Base-by-base conservation (phyloP, 768 basidiomycete genomes). In the Chalciporus piperatus region DNA sequence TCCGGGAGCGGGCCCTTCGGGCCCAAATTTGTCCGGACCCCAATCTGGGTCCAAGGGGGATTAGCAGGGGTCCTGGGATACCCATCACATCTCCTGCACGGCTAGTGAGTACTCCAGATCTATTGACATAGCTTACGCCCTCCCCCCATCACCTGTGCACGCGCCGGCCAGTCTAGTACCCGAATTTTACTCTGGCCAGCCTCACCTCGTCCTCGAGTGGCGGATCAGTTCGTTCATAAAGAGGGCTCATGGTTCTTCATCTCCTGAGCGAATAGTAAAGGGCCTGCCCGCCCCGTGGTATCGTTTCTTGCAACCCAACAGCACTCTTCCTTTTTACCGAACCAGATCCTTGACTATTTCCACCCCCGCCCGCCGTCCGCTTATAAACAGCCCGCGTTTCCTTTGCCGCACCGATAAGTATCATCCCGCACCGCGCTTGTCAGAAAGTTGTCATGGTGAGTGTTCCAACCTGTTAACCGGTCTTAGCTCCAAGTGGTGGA, bases 401-500 rank as follows among this genome's bases (percentile, higher is more conserved):
- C 14, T n/a, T 16, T 37, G n/a, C 35, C 35, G 35, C 35, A 16
- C n/a, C 35, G 2, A 37, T 37, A 37, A 2, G 6, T 4, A 51
- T 49, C 57, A 19, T 7, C 40, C 41, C 49, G 48, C 9, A 27
- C 27, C 52, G 41, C 41, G 43, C 44, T 47, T 44, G 52, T 42
- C 37, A 32, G 41, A 49, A 64, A 56, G 56, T 68, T 51, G 60
- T 59, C 56, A 69, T 69, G 68, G 68, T 62, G 54, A 68, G 64
- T 59, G 32, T 39, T 6, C 35, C 16, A 37, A 37, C 35, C 14
- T n/a, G 16, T 37, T 37, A 37, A 16, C 35, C 35, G 35, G n/a
- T 37, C 35, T 37, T 14, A n/a, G 16, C 35, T 37, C 9, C 49
- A n/a, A n/a, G n/a, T 22, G 28, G 28, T 33, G 2, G 9, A 33